These are phyloP conservation scores for Amylocarpus encephaloides DNA, from an alignment of 2,329 filamentous ascomycete species.

Conservation along the genomic window DNA sequence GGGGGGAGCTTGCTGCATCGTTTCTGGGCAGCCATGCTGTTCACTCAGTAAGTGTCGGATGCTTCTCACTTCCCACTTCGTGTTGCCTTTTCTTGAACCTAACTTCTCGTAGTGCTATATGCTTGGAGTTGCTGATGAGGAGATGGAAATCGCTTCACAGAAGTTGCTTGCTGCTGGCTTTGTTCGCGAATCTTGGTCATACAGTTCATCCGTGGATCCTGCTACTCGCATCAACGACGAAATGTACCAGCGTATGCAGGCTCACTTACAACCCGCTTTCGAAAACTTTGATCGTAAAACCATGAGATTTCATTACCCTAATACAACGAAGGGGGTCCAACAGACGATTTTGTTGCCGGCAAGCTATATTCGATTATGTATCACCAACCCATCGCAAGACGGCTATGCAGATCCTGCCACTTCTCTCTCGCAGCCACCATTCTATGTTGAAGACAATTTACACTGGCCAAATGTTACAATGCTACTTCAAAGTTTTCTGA, in stretches of 20 bases:
- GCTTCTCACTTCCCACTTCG: no score
- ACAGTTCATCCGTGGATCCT: no score
- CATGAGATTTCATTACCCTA: conserved; percentile 1
- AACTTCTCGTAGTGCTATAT: no score
- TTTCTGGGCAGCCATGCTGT: not conserved
- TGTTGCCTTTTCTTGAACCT: no score
- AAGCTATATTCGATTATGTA: not conserved
- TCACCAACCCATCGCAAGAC: conserved; percentile 1
- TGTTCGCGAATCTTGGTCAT: no score
- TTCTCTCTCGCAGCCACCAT: not conserved
- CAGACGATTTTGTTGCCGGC: conserved; percentile 1
- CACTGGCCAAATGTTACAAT: conserved; percentile 1
- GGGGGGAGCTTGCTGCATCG: conserved; percentile 1
- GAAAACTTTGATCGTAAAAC: conserved; percentile 1
- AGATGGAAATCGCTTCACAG: no score
- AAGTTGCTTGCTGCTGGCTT: no score
- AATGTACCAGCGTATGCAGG: not conserved
- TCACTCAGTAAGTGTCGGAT: not conserved
- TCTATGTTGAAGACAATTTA: conserved; percentile 1
- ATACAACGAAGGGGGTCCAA: not conserved
- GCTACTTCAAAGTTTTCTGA: not conserved
- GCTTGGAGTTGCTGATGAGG: no score
- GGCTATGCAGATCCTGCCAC: conserved; percentile 1
- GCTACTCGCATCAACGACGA: no score
- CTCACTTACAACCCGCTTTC: not conserved